These are phyloP conservation scores for Penicillium occitanis DNA, from an alignment of 2,329 filamentous ascomycete genomes.

Conservation along the genomic window DNA sequence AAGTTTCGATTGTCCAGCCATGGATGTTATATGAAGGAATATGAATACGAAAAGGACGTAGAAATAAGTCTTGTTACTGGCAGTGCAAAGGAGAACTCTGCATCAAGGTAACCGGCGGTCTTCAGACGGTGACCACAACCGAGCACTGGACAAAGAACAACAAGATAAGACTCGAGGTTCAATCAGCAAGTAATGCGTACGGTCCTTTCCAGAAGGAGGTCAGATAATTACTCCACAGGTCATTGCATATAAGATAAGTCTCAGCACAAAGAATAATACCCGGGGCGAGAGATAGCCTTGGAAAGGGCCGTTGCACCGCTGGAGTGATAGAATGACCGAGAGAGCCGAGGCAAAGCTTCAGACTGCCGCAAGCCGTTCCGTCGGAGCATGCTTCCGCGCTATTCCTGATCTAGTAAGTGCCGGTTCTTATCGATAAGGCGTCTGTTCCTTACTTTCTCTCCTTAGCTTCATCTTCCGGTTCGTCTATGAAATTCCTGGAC, in stretches of 20 bases:
- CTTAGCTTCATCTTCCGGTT: not conserved
- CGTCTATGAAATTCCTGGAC: not conserved
- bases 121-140: conserved; percentile 5
- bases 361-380: conserved; percentile 10
- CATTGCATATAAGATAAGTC: conserved; percentile 6
- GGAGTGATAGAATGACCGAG: not conserved
- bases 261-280: not conserved
- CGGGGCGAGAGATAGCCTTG: not conserved
- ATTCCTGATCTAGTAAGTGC: not conserved
- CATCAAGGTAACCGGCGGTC: not conserved
- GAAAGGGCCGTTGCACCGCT: not conserved
- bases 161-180: conserved; percentile 3
- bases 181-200: not conserved
- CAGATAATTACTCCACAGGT: not conserved
- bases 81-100: not conserved
- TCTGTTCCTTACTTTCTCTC: not conserved
- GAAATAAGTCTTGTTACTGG: not conserved
- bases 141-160: not conserved
- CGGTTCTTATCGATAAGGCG: conserved; percentile 3
- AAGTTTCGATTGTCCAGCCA: conserved; percentile 66
- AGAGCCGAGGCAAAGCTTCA: conserved; percentile 7
- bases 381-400: not conserved
- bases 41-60: not conserved
- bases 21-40: conserved; percentile 27
- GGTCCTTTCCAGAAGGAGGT: not conserved